A percentile compares a stretch with the other conserved stretches of the same genome.
Conservation (phyloP, 78 protist species). For the Pigoraptor vietnamica region DNA sequence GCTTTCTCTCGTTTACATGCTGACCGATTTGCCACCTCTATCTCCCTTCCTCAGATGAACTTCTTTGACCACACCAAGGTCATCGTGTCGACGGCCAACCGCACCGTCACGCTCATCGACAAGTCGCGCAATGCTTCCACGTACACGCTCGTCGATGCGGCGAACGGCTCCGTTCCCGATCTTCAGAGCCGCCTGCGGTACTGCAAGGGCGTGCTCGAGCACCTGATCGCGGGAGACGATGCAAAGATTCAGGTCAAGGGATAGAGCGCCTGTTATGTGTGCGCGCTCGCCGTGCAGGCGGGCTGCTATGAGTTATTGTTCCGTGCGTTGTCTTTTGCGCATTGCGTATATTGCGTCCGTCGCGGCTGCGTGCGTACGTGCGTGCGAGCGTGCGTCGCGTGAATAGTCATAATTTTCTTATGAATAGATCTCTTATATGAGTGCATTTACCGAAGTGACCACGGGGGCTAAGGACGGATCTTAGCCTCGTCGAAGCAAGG, state of each 20-base stretch:
- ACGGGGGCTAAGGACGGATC: no score
- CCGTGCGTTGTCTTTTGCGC: no score
- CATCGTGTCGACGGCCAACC: constrained; percentile 16
- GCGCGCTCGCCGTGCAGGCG: no score
- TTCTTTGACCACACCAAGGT: constrained; percentile 64
- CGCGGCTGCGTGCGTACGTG: background rate
- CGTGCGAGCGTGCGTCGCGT: background rate
- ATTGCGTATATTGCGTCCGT: no score
- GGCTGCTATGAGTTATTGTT: no score
- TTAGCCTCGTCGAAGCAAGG: no score
- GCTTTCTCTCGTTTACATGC: no score
- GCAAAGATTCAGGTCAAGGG: background rate
- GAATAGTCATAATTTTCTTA: no score
- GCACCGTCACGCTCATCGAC: constrained; percentile 32
- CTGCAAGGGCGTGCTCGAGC: background rate
- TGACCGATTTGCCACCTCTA: background rate
- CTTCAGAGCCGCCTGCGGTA: background rate
- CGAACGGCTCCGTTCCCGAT: background rate
- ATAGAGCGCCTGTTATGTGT: no score
- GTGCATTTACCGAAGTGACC: no score
- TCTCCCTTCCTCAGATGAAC: constrained; percentile 20
- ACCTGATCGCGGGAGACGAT: background rate
- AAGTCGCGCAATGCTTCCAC: background rate
- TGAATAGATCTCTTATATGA: no score
- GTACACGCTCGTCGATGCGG: background rate